Evolutionary conservation across 148 eudicot species (phyloP), one percentile per base, ranked within the genome.

Genomic region (Selenicereus undatus): DNA sequence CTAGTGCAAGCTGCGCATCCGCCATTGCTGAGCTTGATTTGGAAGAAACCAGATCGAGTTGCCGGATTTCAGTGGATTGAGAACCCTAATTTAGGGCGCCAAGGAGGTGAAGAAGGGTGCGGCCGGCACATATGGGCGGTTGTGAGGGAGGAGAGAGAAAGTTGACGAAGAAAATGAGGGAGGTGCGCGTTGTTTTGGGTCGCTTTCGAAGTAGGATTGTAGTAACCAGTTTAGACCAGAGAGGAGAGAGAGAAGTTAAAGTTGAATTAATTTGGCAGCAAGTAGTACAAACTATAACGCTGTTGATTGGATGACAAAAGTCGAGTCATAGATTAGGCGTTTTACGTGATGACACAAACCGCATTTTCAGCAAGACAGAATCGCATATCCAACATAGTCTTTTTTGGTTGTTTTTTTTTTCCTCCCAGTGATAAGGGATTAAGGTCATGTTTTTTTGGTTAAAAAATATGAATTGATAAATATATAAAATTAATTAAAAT

Each of bases 11-110:
- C 14, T 52, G 80, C 18, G 20, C 39, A 6, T 83, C 82, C 82
- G 80, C 82, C 85, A 83, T 83, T 76, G 42, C 50, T 51, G 69
- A 29, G 30, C 27, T 56, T 16, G 62, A 11, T 56, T 5, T 2
- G 12, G 11, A 8, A 17, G 17, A 50, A 68, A 13, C 14, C 58
- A 74, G 74, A 68, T 68, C 43, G 73, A 76, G 39, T 12, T 21
- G 64, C 43, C 22, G 20, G 58, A 0, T 8, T 50, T 35, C 51
- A 16, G 12, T 11, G 36, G 26, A 20, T 11, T 30, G 36, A 29
- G 82, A 89, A 89, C 90, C 91, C 90, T 88, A 84, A 86, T 79
- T 54, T 62, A 26, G 71, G 71, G 29, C 60, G 78, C 71, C 78
- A 81, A 42, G 71, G 74, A 29, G 75, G 62, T 24, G 76, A 64